Evolutionary conservation across 2,329 filamentous ascomycete species (phyloP).

Genomic region (Xylaria sp.): DNA sequence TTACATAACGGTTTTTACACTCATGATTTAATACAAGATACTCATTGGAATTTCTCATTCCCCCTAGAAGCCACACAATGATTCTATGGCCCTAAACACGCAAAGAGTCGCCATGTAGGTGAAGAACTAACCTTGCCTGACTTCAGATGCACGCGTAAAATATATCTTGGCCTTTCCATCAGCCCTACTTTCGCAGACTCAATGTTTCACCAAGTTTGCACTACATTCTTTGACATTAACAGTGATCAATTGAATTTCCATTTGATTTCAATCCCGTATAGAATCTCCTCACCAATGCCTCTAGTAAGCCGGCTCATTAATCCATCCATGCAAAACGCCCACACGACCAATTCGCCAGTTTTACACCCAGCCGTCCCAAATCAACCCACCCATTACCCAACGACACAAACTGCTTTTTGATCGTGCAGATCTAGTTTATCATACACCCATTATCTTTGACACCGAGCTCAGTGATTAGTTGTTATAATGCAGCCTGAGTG

Average conservation of each 20-base stretch:
- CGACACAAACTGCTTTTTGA: not conserved
- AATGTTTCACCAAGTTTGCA: not conserved
- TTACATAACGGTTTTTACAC: not conserved
- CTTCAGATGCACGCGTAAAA: too few relatives aligned
- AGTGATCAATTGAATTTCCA: not conserved
- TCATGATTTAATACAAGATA: not conserved
- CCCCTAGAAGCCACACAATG: too few relatives aligned
- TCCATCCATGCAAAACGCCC: conserved; percentile 27
- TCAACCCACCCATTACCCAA: conserved; percentile 19
- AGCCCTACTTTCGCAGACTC: too few relatives aligned
- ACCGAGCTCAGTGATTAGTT: conserved; percentile 1
- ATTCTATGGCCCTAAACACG: too few relatives aligned
- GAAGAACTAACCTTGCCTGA: too few relatives aligned
- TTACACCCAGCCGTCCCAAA: conserved; percentile 16
- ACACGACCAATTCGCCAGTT: conserved; percentile 5
- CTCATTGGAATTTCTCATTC: too few relatives aligned
- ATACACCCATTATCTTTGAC: conserved; percentile 23
- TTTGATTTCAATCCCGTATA: not conserved
- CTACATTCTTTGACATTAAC: not conserved
- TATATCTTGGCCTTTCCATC: too few relatives aligned
- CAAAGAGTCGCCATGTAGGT: too few relatives aligned
- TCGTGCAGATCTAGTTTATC: conserved; percentile 16
- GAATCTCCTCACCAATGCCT: not conserved
- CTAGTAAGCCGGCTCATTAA: conserved; percentile 22
- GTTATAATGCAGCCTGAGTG: conserved; percentile 29